phyloP scores from a whole-genome alignment of 257 asterid species.

The Oldenlandia corymbosa region DNA sequence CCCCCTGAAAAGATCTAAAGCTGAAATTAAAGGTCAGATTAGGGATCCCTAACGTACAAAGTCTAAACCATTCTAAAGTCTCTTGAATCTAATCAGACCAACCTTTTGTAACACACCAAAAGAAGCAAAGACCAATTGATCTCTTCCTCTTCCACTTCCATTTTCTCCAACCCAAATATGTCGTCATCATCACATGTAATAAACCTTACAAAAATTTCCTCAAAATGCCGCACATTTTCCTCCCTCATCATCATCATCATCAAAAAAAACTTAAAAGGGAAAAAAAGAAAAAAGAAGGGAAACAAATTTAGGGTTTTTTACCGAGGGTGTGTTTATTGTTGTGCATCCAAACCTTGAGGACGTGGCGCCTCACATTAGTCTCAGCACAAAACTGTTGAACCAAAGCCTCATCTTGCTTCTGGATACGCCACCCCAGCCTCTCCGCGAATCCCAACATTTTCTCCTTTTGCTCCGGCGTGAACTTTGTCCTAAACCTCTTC shows the following conservation, averaged over 20 bases:
- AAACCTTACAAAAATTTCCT: not conserved
- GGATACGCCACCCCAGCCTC: constrained; percentile 46
- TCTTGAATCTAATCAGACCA: constrained; percentile 10
- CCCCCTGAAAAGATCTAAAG: no score
- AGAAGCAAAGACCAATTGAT: not conserved
- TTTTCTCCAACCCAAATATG: not conserved
- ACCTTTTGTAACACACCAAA: constrained; percentile 12
- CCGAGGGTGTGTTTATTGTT: constrained; percentile 53
- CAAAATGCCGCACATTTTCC: constrained; percentile 7
- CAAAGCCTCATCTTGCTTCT: constrained; percentile 42
- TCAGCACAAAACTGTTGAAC: constrained; percentile 50
- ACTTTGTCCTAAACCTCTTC: constrained; percentile 51
- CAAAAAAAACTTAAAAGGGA: not conserved
- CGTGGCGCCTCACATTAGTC: constrained; percentile 44
- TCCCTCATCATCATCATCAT: not conserved
- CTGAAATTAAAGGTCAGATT: constrained; percentile 3
- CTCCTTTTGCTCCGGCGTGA: constrained; percentile 47
- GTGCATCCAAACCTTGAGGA: constrained; percentile 74
- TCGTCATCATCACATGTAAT: not conserved
- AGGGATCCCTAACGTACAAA: constrained; percentile 9
- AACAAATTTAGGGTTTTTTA: constrained; percentile 31
- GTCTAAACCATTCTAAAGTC: constrained; percentile 6
- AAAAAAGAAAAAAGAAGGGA: not conserved
- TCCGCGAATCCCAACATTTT: constrained; percentile 50
- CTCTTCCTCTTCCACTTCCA: no score